Evolutionary conservation across 257 asterid species (phyloP).

Genomic region (Solanum virginianum): DNA sequence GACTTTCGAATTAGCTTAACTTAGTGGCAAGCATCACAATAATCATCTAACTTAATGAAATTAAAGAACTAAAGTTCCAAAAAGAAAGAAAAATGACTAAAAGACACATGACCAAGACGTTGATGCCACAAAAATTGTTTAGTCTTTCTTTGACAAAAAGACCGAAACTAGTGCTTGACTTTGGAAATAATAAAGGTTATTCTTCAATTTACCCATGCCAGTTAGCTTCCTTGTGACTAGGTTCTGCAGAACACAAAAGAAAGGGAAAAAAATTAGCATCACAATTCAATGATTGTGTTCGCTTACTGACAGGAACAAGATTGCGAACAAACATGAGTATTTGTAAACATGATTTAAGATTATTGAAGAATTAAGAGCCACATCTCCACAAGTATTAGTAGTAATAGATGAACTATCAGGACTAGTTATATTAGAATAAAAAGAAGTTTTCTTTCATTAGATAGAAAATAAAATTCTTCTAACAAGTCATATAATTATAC

Average conservation of each 20-base stretch:
- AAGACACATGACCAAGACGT: too few species aligned
- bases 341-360: not conserved
- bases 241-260: not conserved
- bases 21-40: not conserved
- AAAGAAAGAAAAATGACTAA: too few species aligned
- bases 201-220: not conserved
- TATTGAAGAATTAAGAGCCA: not conserved
- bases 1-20: not conserved
- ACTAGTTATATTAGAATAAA: not conserved
- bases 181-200: not conserved
- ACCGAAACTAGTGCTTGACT: not conserved
- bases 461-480: not conserved
- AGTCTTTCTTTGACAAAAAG: not conserved
- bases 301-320: not conserved
- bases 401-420: not conserved
- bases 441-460: not conserved
- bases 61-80: too few species aligned
- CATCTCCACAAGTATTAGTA: not conserved
- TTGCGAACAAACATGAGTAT: not conserved
- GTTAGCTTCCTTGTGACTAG: not conserved
- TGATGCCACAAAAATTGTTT: too few species aligned
- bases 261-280: not conserved
- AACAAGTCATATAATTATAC: not conserved
- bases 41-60: not conserved
- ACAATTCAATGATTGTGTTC: not conserved